Evolutionary conservation across 2,329 filamentous ascomycete genomes (phyloP).

Genomic region (Scleromitrula shiraiana): DNA sequence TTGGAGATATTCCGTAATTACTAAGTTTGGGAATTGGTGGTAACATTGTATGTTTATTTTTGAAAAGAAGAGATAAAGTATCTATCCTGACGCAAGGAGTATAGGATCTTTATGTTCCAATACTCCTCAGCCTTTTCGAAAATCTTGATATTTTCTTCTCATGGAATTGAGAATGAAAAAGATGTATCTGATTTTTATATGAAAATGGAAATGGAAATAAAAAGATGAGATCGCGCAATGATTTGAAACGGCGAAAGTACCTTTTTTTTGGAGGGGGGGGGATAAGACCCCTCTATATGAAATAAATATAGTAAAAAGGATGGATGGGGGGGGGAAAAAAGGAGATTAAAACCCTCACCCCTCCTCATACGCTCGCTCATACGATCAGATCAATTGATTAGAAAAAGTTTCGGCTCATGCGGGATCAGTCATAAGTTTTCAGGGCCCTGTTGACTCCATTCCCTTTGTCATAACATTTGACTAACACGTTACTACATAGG

Average conservation of each 20-base stretch:
- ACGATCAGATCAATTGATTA: too few relatives aligned
- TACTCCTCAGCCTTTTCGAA: constrained; percentile 52
- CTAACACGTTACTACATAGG: too few relatives aligned
- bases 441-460: too few relatives aligned
- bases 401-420: too few relatives aligned
- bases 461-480: too few relatives aligned
- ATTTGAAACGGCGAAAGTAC: too few relatives aligned
- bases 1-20: constrained; percentile 72
- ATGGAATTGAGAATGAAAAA: constrained; percentile 14
- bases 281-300: neutral
- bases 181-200: neutral
- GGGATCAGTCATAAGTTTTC: too few relatives aligned
- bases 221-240: too few relatives aligned
- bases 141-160: constrained; percentile 15
- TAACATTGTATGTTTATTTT: constrained; percentile 38
- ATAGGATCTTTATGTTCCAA: constrained; percentile 50
- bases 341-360: too few relatives aligned
- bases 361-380: too few relatives aligned
- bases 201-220: neutral
- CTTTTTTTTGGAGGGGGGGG: neutral
- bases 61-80: constrained; percentile 13
- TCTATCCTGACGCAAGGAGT: constrained; percentile 55
- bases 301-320: neutral
- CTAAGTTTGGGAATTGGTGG: constrained; percentile 54
- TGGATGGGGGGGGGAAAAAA: too few relatives aligned